Evolutionary conservation across 2,329 filamentous ascomycete genomes (phyloP).

Genomic region (Apiospora rasikravindrae): DNA sequence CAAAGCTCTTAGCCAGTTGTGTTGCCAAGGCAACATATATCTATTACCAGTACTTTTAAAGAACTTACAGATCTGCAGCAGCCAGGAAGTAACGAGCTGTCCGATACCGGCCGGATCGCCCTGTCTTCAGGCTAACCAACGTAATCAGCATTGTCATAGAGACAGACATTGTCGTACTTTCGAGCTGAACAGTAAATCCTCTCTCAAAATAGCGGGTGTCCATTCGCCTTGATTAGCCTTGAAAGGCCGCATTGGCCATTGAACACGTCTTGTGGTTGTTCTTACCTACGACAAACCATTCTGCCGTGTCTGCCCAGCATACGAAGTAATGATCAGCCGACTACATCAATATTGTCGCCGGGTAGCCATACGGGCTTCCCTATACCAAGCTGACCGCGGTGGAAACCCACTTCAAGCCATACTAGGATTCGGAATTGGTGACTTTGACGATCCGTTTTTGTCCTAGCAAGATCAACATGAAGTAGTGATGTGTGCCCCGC

Average conservation of each 20-base stretch:
- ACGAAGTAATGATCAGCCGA: not conserved
- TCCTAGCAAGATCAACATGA: not conserved
- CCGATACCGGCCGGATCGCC: not conserved
- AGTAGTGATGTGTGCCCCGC: not conserved
- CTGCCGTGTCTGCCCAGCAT: not conserved
- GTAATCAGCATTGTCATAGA: not conserved
- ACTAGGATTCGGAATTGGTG: not conserved
- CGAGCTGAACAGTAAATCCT: not conserved
- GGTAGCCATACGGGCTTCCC: not conserved
- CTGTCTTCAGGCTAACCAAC: not conserved
- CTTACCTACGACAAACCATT: not conserved
- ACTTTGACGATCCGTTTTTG: not conserved
- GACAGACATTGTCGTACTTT: too few species aligned
- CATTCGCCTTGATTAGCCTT: not conserved
- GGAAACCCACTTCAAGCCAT: not conserved
- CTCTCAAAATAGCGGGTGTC: not conserved
- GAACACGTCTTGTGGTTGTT: not conserved
- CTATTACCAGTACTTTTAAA: not conserved
- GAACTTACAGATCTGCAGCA: not conserved
- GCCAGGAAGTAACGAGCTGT: not conserved
- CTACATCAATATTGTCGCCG: not conserved
- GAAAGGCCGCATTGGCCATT: not conserved
- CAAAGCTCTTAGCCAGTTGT: too few species aligned
- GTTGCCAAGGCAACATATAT: not conserved
- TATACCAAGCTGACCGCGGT: not conserved